A percentile compares a stretch with the other conserved stretches of the same genome.
Conservation (phyloP, 177 flowering plant species). For the Tripterygium wilfordii region DNA sequence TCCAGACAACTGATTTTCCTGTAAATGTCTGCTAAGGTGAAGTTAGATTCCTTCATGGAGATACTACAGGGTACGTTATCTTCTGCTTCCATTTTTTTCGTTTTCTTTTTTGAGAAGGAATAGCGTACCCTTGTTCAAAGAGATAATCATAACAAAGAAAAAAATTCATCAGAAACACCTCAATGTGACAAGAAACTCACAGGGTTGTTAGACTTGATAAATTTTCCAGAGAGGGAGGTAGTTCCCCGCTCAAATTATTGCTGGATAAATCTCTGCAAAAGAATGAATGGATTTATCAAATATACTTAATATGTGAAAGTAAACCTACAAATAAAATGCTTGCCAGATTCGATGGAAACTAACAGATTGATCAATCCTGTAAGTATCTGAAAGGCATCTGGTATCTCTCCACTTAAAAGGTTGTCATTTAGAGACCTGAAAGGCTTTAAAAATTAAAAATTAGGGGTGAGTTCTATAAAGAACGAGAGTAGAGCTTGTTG, state of each 20-base stretch:
- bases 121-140: too few relatives aligned
- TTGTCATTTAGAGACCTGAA: constrained; percentile 77
- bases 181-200: constrained; percentile 35
- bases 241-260: constrained; percentile 71
- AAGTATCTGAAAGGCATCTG: constrained; percentile 61
- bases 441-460: not conserved
- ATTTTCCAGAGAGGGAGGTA: constrained; percentile 58
- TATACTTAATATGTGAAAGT: constrained; percentile 7
- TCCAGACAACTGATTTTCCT: constrained; percentile 83
- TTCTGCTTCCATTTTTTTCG: too few relatives aligned
- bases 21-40: constrained; percentile 63
- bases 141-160: too few relatives aligned
- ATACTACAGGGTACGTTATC: not conserved
- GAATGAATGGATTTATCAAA: constrained; percentile 15
- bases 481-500: too few relatives aligned
- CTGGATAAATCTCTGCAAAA: constrained; percentile 68
- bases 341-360: constrained; percentile 6
- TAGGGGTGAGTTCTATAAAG: too few relatives aligned
- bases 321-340: constrained; percentile 1
- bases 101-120: too few relatives aligned
- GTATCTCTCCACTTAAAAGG: constrained; percentile 61
- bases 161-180: not conserved
- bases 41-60: constrained; percentile 6
- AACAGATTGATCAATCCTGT: constrained; percentile 65
- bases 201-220: constrained; percentile 54